Conservation (phyloP, 768 basidiomycete genomes). For the Tulasnella sp. region DNA sequence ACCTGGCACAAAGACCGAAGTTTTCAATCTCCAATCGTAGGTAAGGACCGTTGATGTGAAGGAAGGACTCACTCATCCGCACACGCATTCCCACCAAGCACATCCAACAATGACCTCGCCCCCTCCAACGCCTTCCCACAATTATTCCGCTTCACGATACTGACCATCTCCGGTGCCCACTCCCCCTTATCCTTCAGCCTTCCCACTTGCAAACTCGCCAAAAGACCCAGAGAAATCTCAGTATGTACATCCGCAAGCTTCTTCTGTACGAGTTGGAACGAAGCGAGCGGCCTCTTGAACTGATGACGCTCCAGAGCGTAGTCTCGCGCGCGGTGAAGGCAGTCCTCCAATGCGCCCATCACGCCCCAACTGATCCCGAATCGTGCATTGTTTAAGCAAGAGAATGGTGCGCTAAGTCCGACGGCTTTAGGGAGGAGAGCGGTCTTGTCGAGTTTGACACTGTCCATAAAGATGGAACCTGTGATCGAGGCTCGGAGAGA, state of each 20-base stretch:
- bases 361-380: conserved; percentile 91
- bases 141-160: conserved; percentile 90
- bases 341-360: conserved; percentile 93
- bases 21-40: too few species aligned
- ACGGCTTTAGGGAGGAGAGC: conserved; percentile 65
- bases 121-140: conserved; percentile 88
- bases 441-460: conserved; percentile 63
- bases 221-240: conserved; percentile 68
- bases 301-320: conserved; percentile 88
- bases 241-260: conserved; percentile 91
- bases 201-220: conserved; percentile 70
- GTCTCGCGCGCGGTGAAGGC: conserved; percentile 58
- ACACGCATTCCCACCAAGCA: conserved; percentile 88
- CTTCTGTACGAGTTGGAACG: conserved; percentile 97
- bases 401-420: conserved; percentile 79
- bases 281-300: conserved; percentile 80
- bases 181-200: conserved; percentile 71
- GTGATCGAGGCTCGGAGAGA: conserved; percentile 78
- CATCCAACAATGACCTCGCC: conserved; percentile 69
- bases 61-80: conserved; percentile 63
- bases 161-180: conserved; percentile 86
- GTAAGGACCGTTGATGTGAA: not conserved
- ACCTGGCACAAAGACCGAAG: conserved; percentile 42
- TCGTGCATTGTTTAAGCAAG: conserved; percentile 83
- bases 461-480: conserved; percentile 87